Percentiles rank a stretch among this genome's conserved stretches.
Conservation (phyloP, 164 flowering plant species). For the Vitis vinifera region ASM3070453v1 NC_081820.1:19587001-19587500, state of each 20-base stretch:
- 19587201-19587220: constrained; percentile 23
- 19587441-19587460: constrained; percentile 43
- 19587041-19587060: constrained; percentile 12
- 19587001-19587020: constrained; percentile 28
- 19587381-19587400: constrained; percentile 78
- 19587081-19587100: neutral
- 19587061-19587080: constrained; percentile 1
- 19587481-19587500: neutral
- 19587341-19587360: constrained; percentile 60
- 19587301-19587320: constrained; percentile 23
- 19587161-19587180: constrained; percentile 33
- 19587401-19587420: constrained; percentile 78
- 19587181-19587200: constrained; percentile 12
- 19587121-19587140: neutral
- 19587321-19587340: constrained; percentile 66
- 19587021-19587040: constrained; percentile 15
- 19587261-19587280: neutral
- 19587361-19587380: constrained; percentile 73
- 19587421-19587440: constrained; percentile 77
- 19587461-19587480: neutral
- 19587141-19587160: constrained; percentile 10
- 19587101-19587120: neutral
- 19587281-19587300: constrained; percentile 14
- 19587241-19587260: neutral
- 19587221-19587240: neutral